phyloP scores from a whole-genome alignment of 345 rosid genomes.

The Populus euphratica region DNA sequence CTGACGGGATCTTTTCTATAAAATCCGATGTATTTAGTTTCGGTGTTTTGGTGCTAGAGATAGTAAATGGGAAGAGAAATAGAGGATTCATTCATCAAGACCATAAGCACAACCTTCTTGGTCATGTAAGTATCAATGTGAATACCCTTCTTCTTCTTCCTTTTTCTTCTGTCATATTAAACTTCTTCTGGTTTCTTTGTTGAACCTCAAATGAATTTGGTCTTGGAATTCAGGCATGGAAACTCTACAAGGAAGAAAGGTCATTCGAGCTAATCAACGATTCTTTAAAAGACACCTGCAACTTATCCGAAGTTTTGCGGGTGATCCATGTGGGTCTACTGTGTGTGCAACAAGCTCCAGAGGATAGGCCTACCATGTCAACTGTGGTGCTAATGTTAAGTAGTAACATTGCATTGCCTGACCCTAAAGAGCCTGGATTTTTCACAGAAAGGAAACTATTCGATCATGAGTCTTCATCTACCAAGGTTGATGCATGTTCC shows the following conservation, averaged over 20 bases:
- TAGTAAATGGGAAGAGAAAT: constrained; percentile 20
- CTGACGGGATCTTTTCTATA: constrained; percentile 29
- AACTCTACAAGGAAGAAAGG: constrained; percentile 14
- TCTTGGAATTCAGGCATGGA: constrained; percentile 25
- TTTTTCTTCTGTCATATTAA: background rate
- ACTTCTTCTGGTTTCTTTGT: background rate
- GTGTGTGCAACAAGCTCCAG: constrained; percentile 26
- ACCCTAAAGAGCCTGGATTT: constrained; percentile 29
- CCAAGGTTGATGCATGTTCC: constrained; percentile 11
- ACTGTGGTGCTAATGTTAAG: constrained; percentile 20
- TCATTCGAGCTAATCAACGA: constrained; percentile 13
- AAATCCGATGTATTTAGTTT: constrained; percentile 35
- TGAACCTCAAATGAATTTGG: background rate
- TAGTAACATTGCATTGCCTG: constrained; percentile 19
- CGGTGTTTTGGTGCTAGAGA: constrained; percentile 32
- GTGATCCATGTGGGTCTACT: constrained; percentile 24
- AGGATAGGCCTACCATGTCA: constrained; percentile 30
- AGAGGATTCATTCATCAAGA: constrained; percentile 25
- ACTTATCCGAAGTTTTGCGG: constrained; percentile 5
- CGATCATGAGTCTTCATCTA: constrained; percentile 9
- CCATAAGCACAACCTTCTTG: constrained; percentile 30
- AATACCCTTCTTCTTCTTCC: background rate
- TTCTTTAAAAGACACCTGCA: background rate
- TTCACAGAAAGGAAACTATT: constrained; percentile 18
- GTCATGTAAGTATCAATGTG: constrained; percentile 20